phyloP scores from a whole-genome alignment of 306 rosid species.

The Dryas octopetala region DNA sequence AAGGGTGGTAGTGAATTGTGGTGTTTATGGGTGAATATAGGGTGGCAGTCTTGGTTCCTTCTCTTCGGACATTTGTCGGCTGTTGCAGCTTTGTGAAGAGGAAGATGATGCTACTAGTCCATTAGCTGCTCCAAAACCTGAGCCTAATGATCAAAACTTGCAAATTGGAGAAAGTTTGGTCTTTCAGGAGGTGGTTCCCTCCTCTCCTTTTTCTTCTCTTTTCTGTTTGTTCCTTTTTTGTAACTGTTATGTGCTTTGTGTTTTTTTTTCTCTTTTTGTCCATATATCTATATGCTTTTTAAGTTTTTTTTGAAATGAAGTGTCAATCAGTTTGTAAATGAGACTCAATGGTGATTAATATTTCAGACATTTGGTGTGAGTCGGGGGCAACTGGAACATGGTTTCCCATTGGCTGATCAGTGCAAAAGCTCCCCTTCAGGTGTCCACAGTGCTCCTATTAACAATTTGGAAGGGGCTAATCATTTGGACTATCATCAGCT shows the following conservation, averaged over 20 bases:
- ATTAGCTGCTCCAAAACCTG: constrained; percentile 73
- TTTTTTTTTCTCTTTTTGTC: not conserved
- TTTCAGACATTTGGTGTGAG: constrained; percentile 56
- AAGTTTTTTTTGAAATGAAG: not conserved
- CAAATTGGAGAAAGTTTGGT: constrained; percentile 58
- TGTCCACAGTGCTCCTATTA: constrained; percentile 48
- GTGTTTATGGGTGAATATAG: constrained; percentile 55
- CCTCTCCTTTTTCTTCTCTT: constrained; percentile 17
- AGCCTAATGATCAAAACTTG: constrained; percentile 73
- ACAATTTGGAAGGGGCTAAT: constrained; percentile 60
- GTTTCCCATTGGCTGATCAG: constrained; percentile 60
- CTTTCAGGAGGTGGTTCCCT: constrained; percentile 58
- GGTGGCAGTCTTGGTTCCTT: constrained; percentile 96
- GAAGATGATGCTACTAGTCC: constrained; percentile 99
- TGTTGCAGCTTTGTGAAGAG: constrained; percentile 91
- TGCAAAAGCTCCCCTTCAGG: constrained; percentile 64
- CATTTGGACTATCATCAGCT: constrained; percentile 70
- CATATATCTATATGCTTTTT: not conserved
- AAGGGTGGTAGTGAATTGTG: constrained; percentile 45
- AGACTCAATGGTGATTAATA: constrained; percentile 23
- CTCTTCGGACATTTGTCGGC: constrained; percentile 88
- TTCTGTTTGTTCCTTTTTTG: constrained; percentile 10
- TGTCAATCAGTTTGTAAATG: constrained; percentile 22
- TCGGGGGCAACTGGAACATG: constrained; percentile 66
- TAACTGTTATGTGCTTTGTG: not conserved